Evolutionary conservation across 2,329 filamentous ascomycete species (phyloP).

Genomic region (Phyllosticta capitalensis): DNA sequence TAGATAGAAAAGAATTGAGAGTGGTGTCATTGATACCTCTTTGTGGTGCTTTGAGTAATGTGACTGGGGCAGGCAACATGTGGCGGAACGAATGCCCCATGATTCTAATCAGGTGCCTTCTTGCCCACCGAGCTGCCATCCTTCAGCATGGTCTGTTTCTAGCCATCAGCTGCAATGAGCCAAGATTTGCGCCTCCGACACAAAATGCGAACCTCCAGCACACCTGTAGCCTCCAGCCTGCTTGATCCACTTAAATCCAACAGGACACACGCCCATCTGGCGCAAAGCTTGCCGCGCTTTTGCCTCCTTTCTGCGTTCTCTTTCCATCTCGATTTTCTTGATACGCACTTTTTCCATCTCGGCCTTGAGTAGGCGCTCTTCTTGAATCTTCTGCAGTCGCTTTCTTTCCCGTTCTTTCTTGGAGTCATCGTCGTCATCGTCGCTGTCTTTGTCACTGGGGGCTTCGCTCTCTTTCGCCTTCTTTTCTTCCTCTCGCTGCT

Average conservation of each 20-base stretch:
- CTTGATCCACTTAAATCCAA: constrained; percentile 54
- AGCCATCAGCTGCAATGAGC: no score
- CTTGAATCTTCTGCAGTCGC: constrained; percentile 15
- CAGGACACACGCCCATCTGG: constrained; percentile 45
- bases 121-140: no score
- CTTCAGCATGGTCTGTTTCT: no score
- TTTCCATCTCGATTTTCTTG: constrained; percentile 29
- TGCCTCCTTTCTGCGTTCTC: constrained; percentile 28
- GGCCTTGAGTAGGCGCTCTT: constrained; percentile 18
- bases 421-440: not conserved
- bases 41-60: no score
- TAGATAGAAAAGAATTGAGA: no score
- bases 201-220: constrained; percentile 50
- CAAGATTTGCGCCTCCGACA: constrained; percentile 28
- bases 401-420: constrained; percentile 14
- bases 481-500: not conserved
- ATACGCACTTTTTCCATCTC: constrained; percentile 32
- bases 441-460: not conserved
- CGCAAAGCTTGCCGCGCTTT: constrained; percentile 40
- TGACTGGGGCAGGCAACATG: no score
- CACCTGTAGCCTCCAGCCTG: constrained; percentile 52
- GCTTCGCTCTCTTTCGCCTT: not conserved
- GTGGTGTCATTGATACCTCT: no score
- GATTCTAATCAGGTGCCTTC: no score
- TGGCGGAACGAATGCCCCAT: no score